Evolutionary conservation across 2,329 filamentous ascomycete genomes (phyloP), one percentile per base, ranked within the genome.

Genomic region (Leptodontidium sp.): DNA sequence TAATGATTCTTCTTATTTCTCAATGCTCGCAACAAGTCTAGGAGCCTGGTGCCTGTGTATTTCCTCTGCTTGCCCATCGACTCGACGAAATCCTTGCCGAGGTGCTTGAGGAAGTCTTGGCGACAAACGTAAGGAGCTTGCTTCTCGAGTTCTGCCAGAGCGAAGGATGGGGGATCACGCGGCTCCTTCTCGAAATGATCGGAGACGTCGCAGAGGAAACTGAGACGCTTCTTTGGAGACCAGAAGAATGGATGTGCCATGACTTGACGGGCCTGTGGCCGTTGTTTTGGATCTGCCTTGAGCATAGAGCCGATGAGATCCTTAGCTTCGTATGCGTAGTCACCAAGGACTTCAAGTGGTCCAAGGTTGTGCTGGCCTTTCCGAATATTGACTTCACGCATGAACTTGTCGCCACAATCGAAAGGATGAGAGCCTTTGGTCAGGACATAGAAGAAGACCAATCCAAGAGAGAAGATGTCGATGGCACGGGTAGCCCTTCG

Each of bases 381-480:
- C 76, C 97, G 94, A 76, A 99, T 98, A 80, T 99, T 98, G 75
- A 97, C 92, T 81, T 99, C 96, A 64, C 96, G 90, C 88, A 97
- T 97, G 84, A 96, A 98, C 61, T 93, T 90, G 77, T 96, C 94
- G 66, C 96, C 94, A 71, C 94, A 94, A 78, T 98, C 95, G 76
- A 97, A 99, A 0, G 96, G 96, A 79, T 99, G 96, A 1, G 87
- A 88, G 17, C 96, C 96, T 71, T 94, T 92, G 1, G 95, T 98
- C 69, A 99, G 85, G n/a, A 98, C 94, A 79, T 98, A 99, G 82
- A 94, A 98, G 84, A 98, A 99, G n/a, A 99, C 94, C 64, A 97
- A 91, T 1, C 96, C 96, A 45, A 99, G 87, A 0, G 94, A 97
- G 82, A 99, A 99, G 32, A 99, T 97, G 78, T 99, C 96, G 70